phyloP scores from a whole-genome alignment of 1,139 yeast genomes.

The Protomyces arabidopsidicola region DNA sequence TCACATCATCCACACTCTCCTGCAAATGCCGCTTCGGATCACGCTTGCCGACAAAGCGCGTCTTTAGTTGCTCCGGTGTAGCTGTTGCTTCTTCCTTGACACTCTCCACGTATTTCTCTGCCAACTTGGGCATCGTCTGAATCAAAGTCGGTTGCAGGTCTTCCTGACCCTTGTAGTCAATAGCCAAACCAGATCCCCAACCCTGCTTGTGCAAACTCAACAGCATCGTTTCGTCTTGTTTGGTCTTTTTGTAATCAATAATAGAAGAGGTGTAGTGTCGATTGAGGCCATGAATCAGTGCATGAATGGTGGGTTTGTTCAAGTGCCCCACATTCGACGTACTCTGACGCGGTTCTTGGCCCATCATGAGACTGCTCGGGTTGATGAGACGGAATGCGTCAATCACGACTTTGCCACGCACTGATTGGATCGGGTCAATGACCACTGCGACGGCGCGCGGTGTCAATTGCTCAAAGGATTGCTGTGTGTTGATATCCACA shows the following conservation, averaged over 20 bases:
- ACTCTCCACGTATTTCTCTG: constrained; percentile 82
- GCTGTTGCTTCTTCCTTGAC: constrained; percentile 90
- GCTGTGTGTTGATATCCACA: constrained; percentile 96
- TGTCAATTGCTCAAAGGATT: constrained; percentile 91
- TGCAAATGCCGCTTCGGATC: constrained; percentile 97
- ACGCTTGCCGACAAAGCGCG: constrained; percentile 95
- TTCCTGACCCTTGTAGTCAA: constrained; percentile 78
- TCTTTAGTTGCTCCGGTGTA: constrained; percentile 80
- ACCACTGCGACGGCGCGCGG: constrained; percentile 96
- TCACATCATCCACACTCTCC: constrained; percentile 76
- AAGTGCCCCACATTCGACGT: constrained; percentile 93
- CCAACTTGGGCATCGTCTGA: constrained; percentile 78
- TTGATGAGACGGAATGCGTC: constrained; percentile 96
- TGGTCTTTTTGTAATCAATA: constrained; percentile 89
- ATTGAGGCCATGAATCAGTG: constrained; percentile 92
- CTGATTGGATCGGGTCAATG: constrained; percentile 96
- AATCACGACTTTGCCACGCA: constrained; percentile 96
- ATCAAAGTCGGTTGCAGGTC: constrained; percentile 68
- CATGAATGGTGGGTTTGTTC: constrained; percentile 97
- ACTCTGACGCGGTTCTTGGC: constrained; percentile 96
- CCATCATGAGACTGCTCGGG: constrained; percentile 83
- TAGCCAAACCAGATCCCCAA: constrained; percentile 89
- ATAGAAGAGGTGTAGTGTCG: constrained; percentile 94
- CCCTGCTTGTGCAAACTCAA: constrained; percentile 89
- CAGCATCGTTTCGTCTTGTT: constrained; percentile 89